Evolutionary conservation across 306 rosid genomes (phyloP), one percentile per base, ranked within the genome.

Genomic region (Neltuma alba): DNA sequence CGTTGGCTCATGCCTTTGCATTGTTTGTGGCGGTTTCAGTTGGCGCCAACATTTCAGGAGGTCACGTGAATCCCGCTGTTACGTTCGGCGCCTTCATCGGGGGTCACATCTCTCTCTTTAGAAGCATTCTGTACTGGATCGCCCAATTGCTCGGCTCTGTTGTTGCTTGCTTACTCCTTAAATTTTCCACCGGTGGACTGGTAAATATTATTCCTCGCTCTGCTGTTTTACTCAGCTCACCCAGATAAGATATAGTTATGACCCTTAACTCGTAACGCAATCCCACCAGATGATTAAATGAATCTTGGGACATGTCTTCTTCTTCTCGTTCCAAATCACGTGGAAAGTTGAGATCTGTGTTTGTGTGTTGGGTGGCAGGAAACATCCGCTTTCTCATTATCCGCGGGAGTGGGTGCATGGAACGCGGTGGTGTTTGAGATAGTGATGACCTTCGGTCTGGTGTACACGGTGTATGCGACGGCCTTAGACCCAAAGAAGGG

Each of bases 71-170:
- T 81, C 97, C 95, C 23, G 95, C 92, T 15, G 95, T 92, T 31
- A 92, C 97, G 9, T 90, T 92, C 65, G 97, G 97, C 8, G 90
- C 88, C 37, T 86, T 90, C 58, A 33, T 92, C n/a, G 97, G 97
- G 1, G 97, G 97, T 31, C 90, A 92, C 87, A 90, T 92, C 83
- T 57, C 84, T 54, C 82, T 92, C 41, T 6, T 89, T 9, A 90
- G 89, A 81, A 82, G 85, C 78, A 16, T 90, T 75, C 70, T 90
- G 86, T 90, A 92, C 73, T 89, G 95, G 95, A 90, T 92, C 37
- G 97, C 95, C 68, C 97, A 92, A 86, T 80, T 90, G 82, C 94
- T 90, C 30, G 97, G 95, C 12, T 88, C 95, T 63, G 91, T 92
- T 0, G 81, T 92, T 72, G 97, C 95, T 76, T 92, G 97, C 85